Percentiles rank a stretch among this genome's conserved stretches.
Conservation (phyloP, 352 stramenopile species). For the Globisporangium camurandrum region DNA sequence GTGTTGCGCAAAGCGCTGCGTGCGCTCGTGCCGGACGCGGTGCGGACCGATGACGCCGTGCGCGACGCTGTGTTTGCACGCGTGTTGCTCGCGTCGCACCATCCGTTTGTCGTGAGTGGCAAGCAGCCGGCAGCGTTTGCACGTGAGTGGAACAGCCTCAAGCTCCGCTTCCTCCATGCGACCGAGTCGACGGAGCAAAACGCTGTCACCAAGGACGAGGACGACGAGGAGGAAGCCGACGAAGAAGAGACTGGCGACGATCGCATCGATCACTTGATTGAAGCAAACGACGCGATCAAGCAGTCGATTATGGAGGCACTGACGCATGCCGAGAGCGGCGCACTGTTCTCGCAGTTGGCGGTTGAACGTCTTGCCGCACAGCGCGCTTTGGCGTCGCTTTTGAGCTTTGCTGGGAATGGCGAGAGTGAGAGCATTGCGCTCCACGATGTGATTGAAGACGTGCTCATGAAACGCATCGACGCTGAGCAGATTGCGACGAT, state of each 20-base stretch:
- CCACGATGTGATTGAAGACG: slow-evolving; percentile 57
- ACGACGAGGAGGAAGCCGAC: slow-evolving; percentile 36
- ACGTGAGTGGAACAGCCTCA: slow-evolving; percentile 62
- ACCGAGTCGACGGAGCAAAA: slow-evolving; percentile 5
- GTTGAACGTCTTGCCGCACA: slow-evolving; percentile 57
- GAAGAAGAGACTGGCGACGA: slow-evolving; percentile 46
- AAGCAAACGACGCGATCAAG: slow-evolving; percentile 57
- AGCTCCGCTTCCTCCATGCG: slow-evolving; percentile 42
- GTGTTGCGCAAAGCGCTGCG: slow-evolving; percentile 56
- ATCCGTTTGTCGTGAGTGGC: slow-evolving; percentile 66
- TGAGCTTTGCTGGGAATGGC: slow-evolving; percentile 77
- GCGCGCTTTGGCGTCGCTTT: slow-evolving; percentile 57
- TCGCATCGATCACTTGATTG: slow-evolving; percentile 74
- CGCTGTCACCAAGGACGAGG: slow-evolving; percentile 11
- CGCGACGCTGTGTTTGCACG: slow-evolving; percentile 41
- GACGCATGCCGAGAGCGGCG: slow-evolving; percentile 28
- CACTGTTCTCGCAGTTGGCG: slow-evolving; percentile 41
- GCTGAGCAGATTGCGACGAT: slow-evolving; percentile 40
- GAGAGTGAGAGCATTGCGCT: slow-evolving; percentile 68
- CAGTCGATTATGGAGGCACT: slow-evolving; percentile 39
- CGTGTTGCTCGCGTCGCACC: slow-evolving; percentile 53
- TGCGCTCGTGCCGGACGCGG: slow-evolving; percentile 33
- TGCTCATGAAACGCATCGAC: slow-evolving; percentile 47
- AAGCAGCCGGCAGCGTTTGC: slow-evolving; percentile 37
- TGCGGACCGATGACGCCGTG: slow-evolving; percentile 24